phyloP scores from a whole-genome alignment of 768 basidiomycete genomes.

The Leccinum rimulosum region DNA sequence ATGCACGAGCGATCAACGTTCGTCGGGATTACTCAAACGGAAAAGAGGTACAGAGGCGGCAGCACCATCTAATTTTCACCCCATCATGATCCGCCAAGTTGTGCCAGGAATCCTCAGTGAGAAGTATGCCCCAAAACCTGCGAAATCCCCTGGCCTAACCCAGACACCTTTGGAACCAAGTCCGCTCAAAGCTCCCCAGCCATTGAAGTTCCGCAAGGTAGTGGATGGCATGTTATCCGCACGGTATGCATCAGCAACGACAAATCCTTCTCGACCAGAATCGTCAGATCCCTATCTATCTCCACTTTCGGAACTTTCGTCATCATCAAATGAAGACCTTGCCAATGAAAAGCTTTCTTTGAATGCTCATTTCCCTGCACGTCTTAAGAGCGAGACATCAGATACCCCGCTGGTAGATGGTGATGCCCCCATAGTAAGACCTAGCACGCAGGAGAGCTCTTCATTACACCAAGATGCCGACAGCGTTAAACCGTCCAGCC shows the following conservation, averaged over 20 bases:
- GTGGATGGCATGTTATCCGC: constrained; percentile 36
- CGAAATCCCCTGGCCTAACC: constrained; percentile 14
- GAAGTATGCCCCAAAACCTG: constrained; percentile 28
- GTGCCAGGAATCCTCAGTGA: constrained; percentile 33
- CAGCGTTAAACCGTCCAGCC: constrained; percentile 6
- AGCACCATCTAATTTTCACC: constrained; percentile 22
- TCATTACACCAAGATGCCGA: constrained; percentile 16
- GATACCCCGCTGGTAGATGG: background rate
- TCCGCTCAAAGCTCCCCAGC: constrained; percentile 23
- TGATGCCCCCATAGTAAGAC: constrained; percentile 11
- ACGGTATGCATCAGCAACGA: constrained; percentile 23
- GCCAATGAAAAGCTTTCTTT: constrained; percentile 1
- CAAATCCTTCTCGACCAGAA: constrained; percentile 10
- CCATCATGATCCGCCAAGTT: constrained; percentile 36
- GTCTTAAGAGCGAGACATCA: background rate
- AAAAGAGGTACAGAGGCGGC: constrained; percentile 20
- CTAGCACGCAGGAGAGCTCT: background rate
- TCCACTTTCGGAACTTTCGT: constrained; percentile 27
- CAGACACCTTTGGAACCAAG: constrained; percentile 15
- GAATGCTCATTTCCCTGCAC: background rate
- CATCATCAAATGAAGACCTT: constrained; percentile 17
- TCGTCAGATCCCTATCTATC: constrained; percentile 9
- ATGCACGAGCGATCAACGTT: constrained; percentile 6
- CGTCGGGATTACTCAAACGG: constrained; percentile 32
- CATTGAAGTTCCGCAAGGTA: constrained; percentile 40